A percentile compares a stretch with the other conserved stretches of the same genome.
Evolutionary conservation across 1,139 yeast genomes (phyloP).

Genomic region (Chernovozyma aurita): DNA sequence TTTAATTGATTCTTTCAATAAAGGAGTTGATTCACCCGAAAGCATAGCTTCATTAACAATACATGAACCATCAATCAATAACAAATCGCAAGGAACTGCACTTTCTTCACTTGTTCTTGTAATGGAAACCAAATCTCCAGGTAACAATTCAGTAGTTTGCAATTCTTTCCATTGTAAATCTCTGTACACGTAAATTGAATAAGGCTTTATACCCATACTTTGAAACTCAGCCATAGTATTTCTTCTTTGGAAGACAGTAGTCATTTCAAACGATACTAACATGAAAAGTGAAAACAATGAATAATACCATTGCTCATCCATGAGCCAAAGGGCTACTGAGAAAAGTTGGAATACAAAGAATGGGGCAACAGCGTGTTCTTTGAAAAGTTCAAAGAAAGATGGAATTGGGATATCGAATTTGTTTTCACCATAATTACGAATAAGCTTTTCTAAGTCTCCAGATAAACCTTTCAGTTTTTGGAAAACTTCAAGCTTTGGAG

Average conservation of each 20-base stretch:
- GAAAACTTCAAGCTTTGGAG: slow-evolving; percentile 54
- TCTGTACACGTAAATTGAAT: slow-evolving; percentile 69
- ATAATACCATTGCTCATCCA: slow-evolving; percentile 97
- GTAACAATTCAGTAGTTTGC: slow-evolving; percentile 73
- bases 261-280: slow-evolving; percentile 89
- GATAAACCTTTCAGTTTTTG: slow-evolving; percentile 61
- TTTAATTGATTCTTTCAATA: slow-evolving; percentile 84
- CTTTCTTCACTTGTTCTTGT: slow-evolving; percentile 86
- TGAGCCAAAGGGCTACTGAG: slow-evolving; percentile 92
- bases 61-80: slow-evolving; percentile 81
- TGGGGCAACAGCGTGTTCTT: slow-evolving; percentile 98
- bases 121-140: slow-evolving; percentile 88
- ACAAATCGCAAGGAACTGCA: slow-evolving; percentile 94
- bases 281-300: slow-evolving; percentile 88
- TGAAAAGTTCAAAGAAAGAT: slow-evolving; percentile 81
- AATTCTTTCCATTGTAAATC: slow-evolving; percentile 64
- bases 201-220: slow-evolving; percentile 96
- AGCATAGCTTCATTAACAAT: slow-evolving; percentile 97
- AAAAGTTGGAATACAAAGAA: slow-evolving; percentile 94
- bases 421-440: slow-evolving; percentile 75
- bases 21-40: slow-evolving; percentile 96
- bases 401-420: slow-evolving; percentile 94
- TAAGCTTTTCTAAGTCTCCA: slow-evolving; percentile 52
- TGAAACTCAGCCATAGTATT: slow-evolving; percentile 92
- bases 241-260: slow-evolving; percentile 94